These are phyloP conservation scores for Geotrichum reessii DNA, from an alignment of 1,139 yeast genomes.

Conservation along the genomic window DNA sequence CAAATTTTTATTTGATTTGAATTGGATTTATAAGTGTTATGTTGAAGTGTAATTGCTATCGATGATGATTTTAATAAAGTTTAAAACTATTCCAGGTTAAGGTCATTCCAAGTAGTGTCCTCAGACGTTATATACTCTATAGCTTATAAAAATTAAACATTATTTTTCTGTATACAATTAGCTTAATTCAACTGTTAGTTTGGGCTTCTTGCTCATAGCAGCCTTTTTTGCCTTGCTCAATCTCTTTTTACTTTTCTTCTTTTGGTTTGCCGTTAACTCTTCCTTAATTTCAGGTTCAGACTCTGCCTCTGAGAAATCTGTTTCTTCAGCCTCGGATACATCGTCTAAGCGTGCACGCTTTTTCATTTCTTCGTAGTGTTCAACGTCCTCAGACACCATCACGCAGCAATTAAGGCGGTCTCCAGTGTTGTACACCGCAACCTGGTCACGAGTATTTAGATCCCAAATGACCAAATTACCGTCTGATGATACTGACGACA, in stretches of 20 bases:
- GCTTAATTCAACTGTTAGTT: constrained; percentile 14
- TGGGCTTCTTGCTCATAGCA: constrained; percentile 8
- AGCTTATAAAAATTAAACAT: not conserved
- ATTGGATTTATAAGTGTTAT: no score
- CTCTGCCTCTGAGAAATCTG: constrained; percentile 42
- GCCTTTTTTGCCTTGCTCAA: constrained; percentile 19
- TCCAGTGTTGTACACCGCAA: constrained; percentile 89
- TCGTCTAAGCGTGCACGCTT: constrained; percentile 43
- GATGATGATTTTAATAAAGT: no score
- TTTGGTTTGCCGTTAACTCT: constrained; percentile 30
- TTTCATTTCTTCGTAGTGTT: constrained; percentile 65
- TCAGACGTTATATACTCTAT: no score
- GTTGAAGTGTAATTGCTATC: no score
- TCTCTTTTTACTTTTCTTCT: constrained; percentile 43
- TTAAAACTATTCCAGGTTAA: no score
- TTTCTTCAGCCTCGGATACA: constrained; percentile 52
- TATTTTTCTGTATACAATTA: not conserved
- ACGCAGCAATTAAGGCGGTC: constrained; percentile 86
- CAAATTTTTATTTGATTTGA: no score
- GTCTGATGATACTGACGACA: constrained; percentile 85
- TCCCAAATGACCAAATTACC: constrained; percentile 93
- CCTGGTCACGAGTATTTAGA: constrained; percentile 59
- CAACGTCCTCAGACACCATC: constrained; percentile 72
- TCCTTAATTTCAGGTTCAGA: constrained; percentile 41
- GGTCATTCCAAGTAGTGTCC: no score